These are phyloP conservation scores for Pterocarpus santalinus DNA, from an alignment of 306 rosid species.

Conservation along the genomic window DNA sequence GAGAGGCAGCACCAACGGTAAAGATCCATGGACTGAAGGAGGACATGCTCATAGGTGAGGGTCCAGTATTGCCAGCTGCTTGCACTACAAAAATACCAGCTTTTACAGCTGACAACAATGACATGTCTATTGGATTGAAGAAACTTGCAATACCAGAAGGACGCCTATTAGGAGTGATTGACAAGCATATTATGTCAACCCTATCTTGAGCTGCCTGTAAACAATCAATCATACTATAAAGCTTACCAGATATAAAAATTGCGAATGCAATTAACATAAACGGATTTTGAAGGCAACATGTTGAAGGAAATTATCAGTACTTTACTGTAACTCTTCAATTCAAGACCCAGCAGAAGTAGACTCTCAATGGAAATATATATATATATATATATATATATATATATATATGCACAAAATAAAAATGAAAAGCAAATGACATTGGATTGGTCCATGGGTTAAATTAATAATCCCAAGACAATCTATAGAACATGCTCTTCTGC, in stretches of 20 bases:
- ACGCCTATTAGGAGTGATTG: slow-evolving; percentile 94
- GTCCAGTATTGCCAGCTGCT: slow-evolving; percentile 99
- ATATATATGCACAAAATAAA: not conserved
- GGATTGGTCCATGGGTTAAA: not conserved
- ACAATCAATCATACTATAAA: slow-evolving; percentile 35
- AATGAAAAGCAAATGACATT: slow-evolving; percentile 1
- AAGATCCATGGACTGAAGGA: slow-evolving; percentile 99
- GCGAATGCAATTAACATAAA: slow-evolving; percentile 5
- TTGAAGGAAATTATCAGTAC: slow-evolving; percentile 8
- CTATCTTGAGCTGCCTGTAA: slow-evolving; percentile 95
- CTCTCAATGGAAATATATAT: not conserved
- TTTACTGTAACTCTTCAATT: not conserved
- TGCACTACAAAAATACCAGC: slow-evolving; percentile 97
- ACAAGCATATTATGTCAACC: slow-evolving; percentile 90
- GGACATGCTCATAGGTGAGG: slow-evolving; percentile 92
- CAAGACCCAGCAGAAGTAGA: slow-evolving; percentile 1
- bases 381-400: not conserved
- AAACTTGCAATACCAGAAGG: slow-evolving; percentile 92
- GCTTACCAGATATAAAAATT: slow-evolving; percentile 6
- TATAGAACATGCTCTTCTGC: not conserved
- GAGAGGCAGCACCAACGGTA: slow-evolving; percentile 92
- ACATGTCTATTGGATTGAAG: slow-evolving; percentile 99
- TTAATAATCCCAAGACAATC: not conserved
- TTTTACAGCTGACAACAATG: slow-evolving; percentile 87
- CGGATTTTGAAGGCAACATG: slow-evolving; percentile 15